Evolutionary conservation across 2,329 filamentous ascomycete genomes (phyloP), one percentile per base, ranked within the genome.

Genomic region (Penicillium fuscoglaucum): DNA sequence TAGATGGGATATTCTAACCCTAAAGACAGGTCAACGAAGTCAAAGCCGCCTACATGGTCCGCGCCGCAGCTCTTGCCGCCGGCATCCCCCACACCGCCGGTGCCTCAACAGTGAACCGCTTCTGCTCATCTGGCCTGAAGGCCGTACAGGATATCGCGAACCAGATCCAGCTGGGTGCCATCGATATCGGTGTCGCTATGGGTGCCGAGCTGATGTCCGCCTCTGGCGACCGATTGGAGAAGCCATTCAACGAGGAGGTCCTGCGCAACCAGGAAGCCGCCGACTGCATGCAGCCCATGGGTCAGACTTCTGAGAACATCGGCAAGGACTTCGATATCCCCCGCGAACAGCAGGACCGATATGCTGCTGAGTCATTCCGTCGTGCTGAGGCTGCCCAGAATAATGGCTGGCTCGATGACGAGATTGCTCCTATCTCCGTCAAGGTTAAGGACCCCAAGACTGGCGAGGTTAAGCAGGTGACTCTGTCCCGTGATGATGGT

Each of bases 301-400:
- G 95, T 24, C 96, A 96, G 85, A 99, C 95, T 3, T 93, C 89
- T 59, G 95, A 99, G 82, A 98, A 98, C 73, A 92, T 99, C 29
- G 91, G 89, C 68, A 86, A 86, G 49, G 95, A 98, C 79, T 98
- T 98, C 76, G 85, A 89, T 72, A 88, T 99, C 73, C 79, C 85
- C 2, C 86, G 95, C 61, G 87, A 93, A 72, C 79, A 80, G 73
- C 90, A 98, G 79, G 95, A 99, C 77, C 81, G 83, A 65, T 98
- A 87, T 75, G 91, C 95, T 0, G 90, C 90, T 10, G 91, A 96
- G 80, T 92, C 88, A 46, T 99, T 92, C 82, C 85, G 87, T 64
- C 85, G 92, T 48, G 95, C 95, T 29, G 95, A 99, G 81, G 82
- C 78, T 43, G 93, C 95, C 1, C 95, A 98, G 78, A 96, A 95